A percentile compares a stretch with the other conserved stretches of the same genome.
These are phyloP conservation scores for Penicillium verhagenii DNA, from an alignment of 495 filamentous ascomycete genomes.

Conservation along the genomic window DNA sequence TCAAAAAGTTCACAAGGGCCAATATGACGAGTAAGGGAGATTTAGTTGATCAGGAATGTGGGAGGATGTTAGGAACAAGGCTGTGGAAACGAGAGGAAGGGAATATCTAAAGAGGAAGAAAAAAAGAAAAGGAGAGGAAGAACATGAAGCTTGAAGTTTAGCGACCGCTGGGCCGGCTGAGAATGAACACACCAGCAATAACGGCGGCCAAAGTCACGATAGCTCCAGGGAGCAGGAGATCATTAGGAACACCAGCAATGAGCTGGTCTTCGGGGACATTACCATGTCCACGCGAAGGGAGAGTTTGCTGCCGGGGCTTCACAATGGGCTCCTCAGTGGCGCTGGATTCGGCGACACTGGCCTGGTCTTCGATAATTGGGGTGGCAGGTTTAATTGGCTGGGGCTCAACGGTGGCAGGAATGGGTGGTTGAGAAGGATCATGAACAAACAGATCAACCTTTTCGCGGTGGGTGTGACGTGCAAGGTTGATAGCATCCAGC, in stretches of 20 bases:
- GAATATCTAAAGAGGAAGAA: slow-evolving; percentile 12
- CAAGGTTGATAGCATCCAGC: slow-evolving; percentile 81
- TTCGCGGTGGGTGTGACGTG: slow-evolving; percentile 71
- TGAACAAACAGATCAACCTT: slow-evolving; percentile 99
- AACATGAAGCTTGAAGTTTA: slow-evolving; percentile 33
- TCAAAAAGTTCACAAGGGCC: slow-evolving; percentile 6
- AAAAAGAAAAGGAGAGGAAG: neutral
- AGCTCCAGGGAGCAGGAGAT: slow-evolving; percentile 87
- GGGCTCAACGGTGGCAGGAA: slow-evolving; percentile 65
- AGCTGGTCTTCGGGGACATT: slow-evolving; percentile 62
- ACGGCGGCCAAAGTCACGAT: slow-evolving; percentile 93
- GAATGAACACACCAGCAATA: slow-evolving; percentile 89
- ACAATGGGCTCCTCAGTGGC: slow-evolving; percentile 56
- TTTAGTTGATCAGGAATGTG: slow-evolving; percentile 16
- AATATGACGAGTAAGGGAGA: slow-evolving; percentile 13
- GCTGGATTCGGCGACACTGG: slow-evolving; percentile 49
- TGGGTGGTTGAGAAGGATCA: slow-evolving; percentile 81
- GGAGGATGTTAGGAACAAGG: slow-evolving; percentile 12
- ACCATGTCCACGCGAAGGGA: slow-evolving; percentile 1
- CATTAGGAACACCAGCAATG: slow-evolving; percentile 91
- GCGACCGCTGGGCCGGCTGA: slow-evolving; percentile 71
- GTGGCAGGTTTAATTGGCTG: slow-evolving; percentile 57
- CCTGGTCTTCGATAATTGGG: slow-evolving; percentile 60
- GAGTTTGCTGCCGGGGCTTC: slow-evolving; percentile 30
- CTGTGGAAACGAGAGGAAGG: slow-evolving; percentile 15